These are phyloP conservation scores for Chlamydomonas asymmetrica DNA, from an alignment of 139 green algal genomes.

Conservation along the genomic window DNA sequence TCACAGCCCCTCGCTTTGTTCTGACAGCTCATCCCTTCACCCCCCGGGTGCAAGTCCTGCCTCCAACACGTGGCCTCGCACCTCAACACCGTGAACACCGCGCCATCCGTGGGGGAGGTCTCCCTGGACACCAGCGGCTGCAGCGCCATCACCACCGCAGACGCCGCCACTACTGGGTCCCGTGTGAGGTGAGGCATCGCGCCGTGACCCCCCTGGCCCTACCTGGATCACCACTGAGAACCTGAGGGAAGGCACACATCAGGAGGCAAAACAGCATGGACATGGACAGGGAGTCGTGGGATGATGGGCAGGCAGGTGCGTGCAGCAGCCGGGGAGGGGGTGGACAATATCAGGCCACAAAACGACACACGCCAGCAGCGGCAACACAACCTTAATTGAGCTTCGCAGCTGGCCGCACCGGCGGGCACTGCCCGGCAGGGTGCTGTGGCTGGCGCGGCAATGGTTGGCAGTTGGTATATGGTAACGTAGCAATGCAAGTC, in stretches of 20 bases:
- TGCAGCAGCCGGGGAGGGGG: background rate
- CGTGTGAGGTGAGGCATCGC: slow-evolving; percentile 81
- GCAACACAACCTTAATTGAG: too few relatives aligned
- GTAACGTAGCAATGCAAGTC: background rate
- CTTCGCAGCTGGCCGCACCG: too few relatives aligned
- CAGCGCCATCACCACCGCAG: slow-evolving; percentile 69
- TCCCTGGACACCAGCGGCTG: slow-evolving; percentile 58
- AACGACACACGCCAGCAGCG: background rate
- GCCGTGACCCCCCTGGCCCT: slow-evolving; percentile 79
- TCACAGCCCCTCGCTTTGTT: background rate
- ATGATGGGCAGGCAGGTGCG: background rate
- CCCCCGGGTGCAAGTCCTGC: background rate
- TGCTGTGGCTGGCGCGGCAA: background rate
- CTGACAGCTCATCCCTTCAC: background rate
- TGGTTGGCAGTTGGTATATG: background rate
- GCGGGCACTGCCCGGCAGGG: slow-evolving; percentile 1
- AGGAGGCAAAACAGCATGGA: slow-evolving; percentile 67
- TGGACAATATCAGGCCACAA: background rate
- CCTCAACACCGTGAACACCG: slow-evolving; percentile 74
- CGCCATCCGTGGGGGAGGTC: slow-evolving; percentile 75
- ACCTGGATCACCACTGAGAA: slow-evolving; percentile 70
- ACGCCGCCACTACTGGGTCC: slow-evolving; percentile 80
- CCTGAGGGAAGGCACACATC: slow-evolving; percentile 66
- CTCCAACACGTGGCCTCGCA: background rate
- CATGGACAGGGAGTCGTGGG: slow-evolving; percentile 57